Conservation (phyloP, 768 basidiomycete genomes). For the Tylopilus sp. region DNA sequence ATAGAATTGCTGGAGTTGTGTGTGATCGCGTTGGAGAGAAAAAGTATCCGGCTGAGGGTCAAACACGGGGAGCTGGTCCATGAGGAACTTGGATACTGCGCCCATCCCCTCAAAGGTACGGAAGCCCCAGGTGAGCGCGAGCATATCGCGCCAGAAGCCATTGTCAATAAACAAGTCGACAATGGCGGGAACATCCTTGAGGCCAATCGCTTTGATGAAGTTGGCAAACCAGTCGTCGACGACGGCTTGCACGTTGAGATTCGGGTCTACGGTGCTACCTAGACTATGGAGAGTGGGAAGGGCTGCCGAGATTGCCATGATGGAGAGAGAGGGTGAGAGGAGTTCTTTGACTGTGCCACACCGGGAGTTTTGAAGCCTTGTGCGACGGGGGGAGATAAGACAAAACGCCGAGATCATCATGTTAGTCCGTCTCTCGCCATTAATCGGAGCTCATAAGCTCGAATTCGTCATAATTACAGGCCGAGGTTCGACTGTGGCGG, state of each 20-base stretch:
- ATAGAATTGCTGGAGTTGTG: conserved; percentile 26
- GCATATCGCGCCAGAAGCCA: conserved; percentile 56
- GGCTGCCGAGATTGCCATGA: conserved; percentile 6
- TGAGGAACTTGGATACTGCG: conserved; percentile 43
- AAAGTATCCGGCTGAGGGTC: conserved; percentile 12
- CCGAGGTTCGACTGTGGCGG: too few relatives aligned
- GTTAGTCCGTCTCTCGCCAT: too few relatives aligned
- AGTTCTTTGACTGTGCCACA: conserved; percentile 10
- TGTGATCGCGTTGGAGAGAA: conserved; percentile 17
- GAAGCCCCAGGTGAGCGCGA: conserved; percentile 63
- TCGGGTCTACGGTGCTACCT: conserved; percentile 11
- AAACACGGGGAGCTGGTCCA: conserved; percentile 37
- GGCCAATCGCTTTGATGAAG: conserved; percentile 33
- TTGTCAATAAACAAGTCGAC: conserved; percentile 31
- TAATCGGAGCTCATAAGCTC: too few relatives aligned
- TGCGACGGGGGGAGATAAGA: neutral
- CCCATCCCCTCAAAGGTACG: conserved; percentile 46
- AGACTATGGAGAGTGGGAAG: conserved; percentile 23
- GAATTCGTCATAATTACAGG: too few relatives aligned
- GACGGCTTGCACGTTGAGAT: conserved; percentile 35
- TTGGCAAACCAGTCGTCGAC: conserved; percentile 41
- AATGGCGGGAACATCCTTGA: conserved; percentile 36
- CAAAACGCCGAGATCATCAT: too few relatives aligned
- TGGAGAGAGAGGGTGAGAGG: too few relatives aligned
- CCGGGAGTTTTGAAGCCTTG: too few relatives aligned